Base-by-base conservation (phyloP, 306 rosid genomes). In the Arachis stenosperma region DNA sequence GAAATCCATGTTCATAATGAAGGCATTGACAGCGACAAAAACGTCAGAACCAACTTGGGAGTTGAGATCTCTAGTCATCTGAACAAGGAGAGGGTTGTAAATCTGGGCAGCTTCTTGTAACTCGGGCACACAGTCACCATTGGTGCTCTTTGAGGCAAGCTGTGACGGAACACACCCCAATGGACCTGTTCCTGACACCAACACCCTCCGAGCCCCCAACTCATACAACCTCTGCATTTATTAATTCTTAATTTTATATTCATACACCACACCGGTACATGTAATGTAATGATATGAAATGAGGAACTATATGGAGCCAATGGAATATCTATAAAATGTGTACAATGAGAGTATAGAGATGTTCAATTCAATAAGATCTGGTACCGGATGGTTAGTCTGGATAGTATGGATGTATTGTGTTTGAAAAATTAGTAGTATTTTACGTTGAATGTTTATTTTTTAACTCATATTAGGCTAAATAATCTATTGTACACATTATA, bases 101-200 rank as follows among this genome's bases (percentile, higher is more conserved):
- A 77, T 62, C 5, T 39, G 9, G 0, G 81, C 60, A 0, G 87
- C 88, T 9, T 36, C 8, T 48, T 84, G 87, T 6, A 82, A 12
- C 77, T 84, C 77, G 0, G 83, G 66, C 3, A 61, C 74, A 39
- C 87, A 84, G 8, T 84, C 88, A 0, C 85, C 87, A 1, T 82
- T 75, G 15, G 1, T 9, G 61, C 91, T 84, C 11, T 78, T 78
- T 15, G 9, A 27, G 6, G 91, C 87, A 33, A 87, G 63, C 53
- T 71, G 79, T 1, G 84, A 73, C 0, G 84, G 85, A 6, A 61
- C 68, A 5, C 91, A 84, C 0, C 88, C 88, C 0, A 87, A 7
- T 53, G 88, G 88, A 5, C 88, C 88, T 0, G 85, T 78, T n/a
- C 87, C 87, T 0, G 84, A 79, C 56, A 87, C 88, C 10, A 84